Conservation (phyloP, 176 grass and related monocot species). For the Oryza nivara region DNA sequence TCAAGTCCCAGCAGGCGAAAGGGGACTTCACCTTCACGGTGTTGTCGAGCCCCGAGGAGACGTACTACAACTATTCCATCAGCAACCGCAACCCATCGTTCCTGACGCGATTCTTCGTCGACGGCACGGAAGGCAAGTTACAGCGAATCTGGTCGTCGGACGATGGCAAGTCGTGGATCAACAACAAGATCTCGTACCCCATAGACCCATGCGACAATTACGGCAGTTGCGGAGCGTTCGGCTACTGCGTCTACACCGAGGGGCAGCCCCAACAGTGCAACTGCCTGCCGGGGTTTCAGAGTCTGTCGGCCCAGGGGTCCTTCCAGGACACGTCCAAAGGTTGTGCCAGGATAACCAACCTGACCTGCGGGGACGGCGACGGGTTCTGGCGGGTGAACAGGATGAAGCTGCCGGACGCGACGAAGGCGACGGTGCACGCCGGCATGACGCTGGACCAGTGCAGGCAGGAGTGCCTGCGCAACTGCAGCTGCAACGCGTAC, state of each 20-base stretch:
- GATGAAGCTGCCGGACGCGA: constrained; percentile 61
- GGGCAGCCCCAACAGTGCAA: constrained; percentile 3
- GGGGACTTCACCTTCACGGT: constrained; percentile 36
- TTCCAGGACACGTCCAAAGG: constrained; percentile 35
- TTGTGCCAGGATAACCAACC: constrained; percentile 39
- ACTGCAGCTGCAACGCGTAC: constrained; percentile 58
- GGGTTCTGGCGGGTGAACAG: constrained; percentile 45
- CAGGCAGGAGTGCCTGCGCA: constrained; percentile 33
- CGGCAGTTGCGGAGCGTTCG: constrained; percentile 47
- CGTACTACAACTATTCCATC: constrained; percentile 47
- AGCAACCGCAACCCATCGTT: not conserved
- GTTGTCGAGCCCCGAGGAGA: constrained; percentile 17
- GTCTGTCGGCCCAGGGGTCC: constrained; percentile 10
- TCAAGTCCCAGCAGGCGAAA: not conserved
- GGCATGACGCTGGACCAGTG: too few relatives aligned
- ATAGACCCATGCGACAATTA: constrained; percentile 48
- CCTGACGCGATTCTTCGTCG: constrained; percentile 26
- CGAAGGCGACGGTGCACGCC: not conserved
- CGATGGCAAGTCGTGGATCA: not conserved
- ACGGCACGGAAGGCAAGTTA: not conserved
- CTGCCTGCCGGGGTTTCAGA: constrained; percentile 56
- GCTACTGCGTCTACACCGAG: constrained; percentile 41
- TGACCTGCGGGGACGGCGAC: constrained; percentile 47
- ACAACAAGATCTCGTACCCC: constrained; percentile 45
- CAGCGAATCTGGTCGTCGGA: constrained; percentile 28